These are phyloP conservation scores for Angomonas ambiguus DNA, from an alignment of 208 protist species.

Conservation along the genomic window DNA sequence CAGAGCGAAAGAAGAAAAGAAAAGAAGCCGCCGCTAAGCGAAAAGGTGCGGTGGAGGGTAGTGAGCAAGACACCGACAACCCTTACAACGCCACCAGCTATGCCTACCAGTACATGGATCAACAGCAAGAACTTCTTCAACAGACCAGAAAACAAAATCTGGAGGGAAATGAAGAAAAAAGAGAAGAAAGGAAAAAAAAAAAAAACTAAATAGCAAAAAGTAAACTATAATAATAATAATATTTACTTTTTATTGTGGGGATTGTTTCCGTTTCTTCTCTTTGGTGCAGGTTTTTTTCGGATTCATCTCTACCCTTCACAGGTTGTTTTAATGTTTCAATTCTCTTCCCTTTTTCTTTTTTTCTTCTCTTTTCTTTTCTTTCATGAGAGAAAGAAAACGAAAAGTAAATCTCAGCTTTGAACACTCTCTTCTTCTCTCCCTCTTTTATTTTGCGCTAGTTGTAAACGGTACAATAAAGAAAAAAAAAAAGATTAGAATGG, in stretches of 20 bases:
- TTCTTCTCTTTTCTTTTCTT: background rate
- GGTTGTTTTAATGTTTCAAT: background rate
- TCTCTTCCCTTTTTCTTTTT: background rate
- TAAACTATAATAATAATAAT: background rate
- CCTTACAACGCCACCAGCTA: background rate
- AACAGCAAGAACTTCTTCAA: too few relatives aligned
- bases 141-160: background rate
- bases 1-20: constrained; percentile 19
- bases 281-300: background rate
- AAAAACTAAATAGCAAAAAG: background rate
- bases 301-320: background rate
- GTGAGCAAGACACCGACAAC: background rate
- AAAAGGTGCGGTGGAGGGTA: background rate
- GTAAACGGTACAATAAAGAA: too few relatives aligned
- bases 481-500: too few relatives aligned
- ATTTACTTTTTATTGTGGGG: background rate
- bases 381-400: background rate
- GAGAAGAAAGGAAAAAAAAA: background rate
- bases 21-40: background rate
- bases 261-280: background rate
- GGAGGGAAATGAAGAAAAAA: background rate
- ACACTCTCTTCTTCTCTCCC: too few relatives aligned
- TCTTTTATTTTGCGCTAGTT: too few relatives aligned
- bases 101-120: background rate
- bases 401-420: background rate